A percentile compares a stretch with the other conserved stretches of the same genome.
These are phyloP conservation scores for Pinus albicaulis DNA, from an alignment of 75 land plant species.

Conservation along the genomic window DNA sequence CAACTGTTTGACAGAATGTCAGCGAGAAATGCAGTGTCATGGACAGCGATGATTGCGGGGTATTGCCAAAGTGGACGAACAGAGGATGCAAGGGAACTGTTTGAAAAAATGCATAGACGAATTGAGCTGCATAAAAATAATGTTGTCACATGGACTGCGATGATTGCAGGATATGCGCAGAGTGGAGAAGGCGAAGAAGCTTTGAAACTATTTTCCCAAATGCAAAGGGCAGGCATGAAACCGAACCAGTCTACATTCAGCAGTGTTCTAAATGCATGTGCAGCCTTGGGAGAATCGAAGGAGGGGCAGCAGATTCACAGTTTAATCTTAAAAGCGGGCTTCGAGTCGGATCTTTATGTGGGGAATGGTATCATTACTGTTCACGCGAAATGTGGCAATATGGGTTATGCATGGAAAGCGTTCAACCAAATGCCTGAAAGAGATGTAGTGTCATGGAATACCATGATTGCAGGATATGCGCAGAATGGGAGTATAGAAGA, in stretches of 20 bases:
- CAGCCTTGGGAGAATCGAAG: slow-evolving; percentile 21
- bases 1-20: slow-evolving; percentile 17
- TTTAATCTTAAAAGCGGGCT: slow-evolving; percentile 17
- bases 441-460: slow-evolving; percentile 59
- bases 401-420: slow-evolving; percentile 25
- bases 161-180: slow-evolving; percentile 15
- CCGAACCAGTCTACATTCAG: slow-evolving; percentile 38
- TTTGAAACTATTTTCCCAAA: slow-evolving; percentile 10
- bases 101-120: slow-evolving; percentile 22
- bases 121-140: slow-evolving; percentile 14
- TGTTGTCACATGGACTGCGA: not conserved
- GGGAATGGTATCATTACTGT: slow-evolving; percentile 44
- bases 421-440: slow-evolving; percentile 43
- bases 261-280: slow-evolving; percentile 33
- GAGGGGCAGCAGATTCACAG: slow-evolving; percentile 45
- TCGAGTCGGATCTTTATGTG: slow-evolving; percentile 25
- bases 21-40: slow-evolving; percentile 35
- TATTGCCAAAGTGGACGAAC: slow-evolving; percentile 14
- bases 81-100: slow-evolving; percentile 16
- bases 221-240: slow-evolving; percentile 20
- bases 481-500: slow-evolving; percentile 25
- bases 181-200: not conserved
- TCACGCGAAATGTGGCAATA: slow-evolving; percentile 58
- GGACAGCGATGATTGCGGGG: slow-evolving; percentile 40
- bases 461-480: slow-evolving; percentile 53